Percentiles rank a stretch among this genome's conserved stretches.
These are phyloP conservation scores for Cadophora malorum DNA, from an alignment of 2,329 filamentous ascomycete genomes.

Conservation along the genomic window DNA sequence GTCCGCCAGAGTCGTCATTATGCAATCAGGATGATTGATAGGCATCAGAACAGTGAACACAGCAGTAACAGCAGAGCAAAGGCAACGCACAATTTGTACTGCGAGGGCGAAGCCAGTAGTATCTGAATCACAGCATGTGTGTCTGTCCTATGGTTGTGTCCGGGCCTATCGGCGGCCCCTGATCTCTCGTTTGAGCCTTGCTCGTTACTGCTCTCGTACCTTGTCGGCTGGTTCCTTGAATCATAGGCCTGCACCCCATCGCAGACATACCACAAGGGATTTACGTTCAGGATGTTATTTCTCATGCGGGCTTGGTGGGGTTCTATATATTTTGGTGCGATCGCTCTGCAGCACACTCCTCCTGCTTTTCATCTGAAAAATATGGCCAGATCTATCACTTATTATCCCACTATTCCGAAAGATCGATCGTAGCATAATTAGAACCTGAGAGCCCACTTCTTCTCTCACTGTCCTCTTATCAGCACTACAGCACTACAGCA, in stretches of 20 bases:
- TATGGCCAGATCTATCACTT: slow-evolving; percentile 32
- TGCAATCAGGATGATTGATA: slow-evolving; percentile 1
- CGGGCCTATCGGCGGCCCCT: slow-evolving; percentile 7
- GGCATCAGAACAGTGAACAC: slow-evolving; percentile 18
- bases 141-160: slow-evolving; percentile 5
- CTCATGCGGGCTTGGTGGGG: slow-evolving; percentile 22
- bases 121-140: neutral
- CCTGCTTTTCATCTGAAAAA: slow-evolving; percentile 28
- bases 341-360: slow-evolving; percentile 16
- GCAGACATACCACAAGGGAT: slow-evolving; percentile 23
- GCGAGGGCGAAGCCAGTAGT: slow-evolving; percentile 4
- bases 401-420: slow-evolving; percentile 11
- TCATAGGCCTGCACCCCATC: slow-evolving; percentile 20
- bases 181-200: slow-evolving; percentile 1
- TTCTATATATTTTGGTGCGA: slow-evolving; percentile 34
- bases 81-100: neutral
- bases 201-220: slow-evolving; percentile 26
- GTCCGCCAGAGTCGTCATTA: neutral
- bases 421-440: slow-evolving; percentile 24
- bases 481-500: neutral
- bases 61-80: slow-evolving; percentile 21
- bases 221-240: slow-evolving; percentile 21
- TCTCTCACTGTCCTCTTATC: slow-evolving; percentile 12
- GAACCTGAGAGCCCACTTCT: slow-evolving; percentile 17
- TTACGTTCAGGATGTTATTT: slow-evolving; percentile 29